Evolutionary conservation across 2,329 filamentous ascomycete genomes (phyloP), one percentile per base, ranked within the genome.

Genomic region (Hortaea sp.): DNA sequence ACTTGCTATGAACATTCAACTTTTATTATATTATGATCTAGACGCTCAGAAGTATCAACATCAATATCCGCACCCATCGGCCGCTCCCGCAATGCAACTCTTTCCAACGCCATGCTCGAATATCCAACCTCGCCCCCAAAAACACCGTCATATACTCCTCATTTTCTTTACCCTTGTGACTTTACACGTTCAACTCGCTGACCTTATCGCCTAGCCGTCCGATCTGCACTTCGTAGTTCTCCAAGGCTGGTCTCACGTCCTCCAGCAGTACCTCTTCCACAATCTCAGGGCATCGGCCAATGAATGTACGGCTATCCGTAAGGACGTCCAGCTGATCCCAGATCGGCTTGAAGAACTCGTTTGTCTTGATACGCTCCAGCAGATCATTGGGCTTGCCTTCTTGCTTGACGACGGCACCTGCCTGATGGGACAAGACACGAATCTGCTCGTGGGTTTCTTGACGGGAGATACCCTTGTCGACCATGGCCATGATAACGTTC

Each of bases 381-480:
- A 95, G 73, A 63, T 95, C 88, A 60, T 95, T 95, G 45, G 78
- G 70, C 56, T 81, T 79, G 32, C 86, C 86, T 64, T 84, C 71
- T 57, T 79, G 75, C 70, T 85, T 85, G 37, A 88, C 82, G 7
- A 83, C 79, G 30, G 74, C 72, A 39, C 75, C 77, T 0, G 88
- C 86, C 67, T 94, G 73, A 68, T 88, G 84, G 2, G 78, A 85
- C 39, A 95, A 75, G 1, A 95, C 84, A 45, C 66, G 82, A 58
- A 95, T 89, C 66, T 90, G 71, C 69, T 95, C 88, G 66, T 95
- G 88, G 1, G 86, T 84, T 46, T 89, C 85, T 63, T 94, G 87
- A 43, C 88, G 73, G 7, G 79, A 85, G 29, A 72, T 76, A 30
- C 85, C 86, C 59, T 81, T 76, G 47, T 79, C 78, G 29, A 82